phyloP scores from a whole-genome alignment of 2,329 filamentous ascomycete genomes.

The Lecanosticta acicola region DNA sequence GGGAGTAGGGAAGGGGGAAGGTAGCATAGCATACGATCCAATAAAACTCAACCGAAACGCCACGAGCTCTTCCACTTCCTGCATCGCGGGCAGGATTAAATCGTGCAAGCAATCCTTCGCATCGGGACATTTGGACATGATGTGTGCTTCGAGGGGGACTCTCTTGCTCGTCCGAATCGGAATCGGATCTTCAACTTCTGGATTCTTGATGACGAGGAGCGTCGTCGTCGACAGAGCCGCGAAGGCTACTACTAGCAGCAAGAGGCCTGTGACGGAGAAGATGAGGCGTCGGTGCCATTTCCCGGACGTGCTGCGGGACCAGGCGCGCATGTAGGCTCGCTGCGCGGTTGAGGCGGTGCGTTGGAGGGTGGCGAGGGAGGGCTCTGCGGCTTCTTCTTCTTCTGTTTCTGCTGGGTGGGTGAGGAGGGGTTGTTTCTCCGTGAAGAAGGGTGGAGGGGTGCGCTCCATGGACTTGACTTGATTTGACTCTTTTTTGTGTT shows the following conservation, averaged over 20 bases:
- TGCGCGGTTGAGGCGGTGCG: constrained; percentile 29
- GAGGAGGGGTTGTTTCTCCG: constrained; percentile 28
- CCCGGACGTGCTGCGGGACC: constrained; percentile 28
- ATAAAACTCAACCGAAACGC: too few relatives aligned
- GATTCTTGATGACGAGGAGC: too few relatives aligned
- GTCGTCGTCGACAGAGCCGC: constrained; percentile 25
- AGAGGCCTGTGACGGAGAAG: constrained; percentile 24
- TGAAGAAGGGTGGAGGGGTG: too few relatives aligned
- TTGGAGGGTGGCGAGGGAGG: constrained; percentile 27
- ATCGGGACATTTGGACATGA: constrained; percentile 93
- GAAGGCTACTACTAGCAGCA: constrained; percentile 26
- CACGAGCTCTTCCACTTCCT: constrained; percentile 72
- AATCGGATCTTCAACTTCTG: too few relatives aligned
- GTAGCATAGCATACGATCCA: constrained; percentile 49
- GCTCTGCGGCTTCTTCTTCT: constrained; percentile 12
- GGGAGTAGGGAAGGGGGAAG: neutral
- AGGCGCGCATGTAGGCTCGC: constrained; percentile 30
- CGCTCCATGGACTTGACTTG: too few relatives aligned
- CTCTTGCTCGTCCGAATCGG: constrained; percentile 30
- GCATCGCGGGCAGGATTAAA: constrained; percentile 81
- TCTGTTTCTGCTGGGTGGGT: neutral
- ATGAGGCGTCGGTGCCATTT: constrained; percentile 31
- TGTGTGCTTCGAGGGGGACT: constrained; percentile 85
- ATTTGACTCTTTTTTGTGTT: too few relatives aligned
- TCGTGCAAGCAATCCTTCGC: constrained; percentile 75